These are phyloP conservation scores for Geotrichum cucujoidarum DNA, from an alignment of 1,139 yeast genomes.

Conservation along the genomic window DNA sequence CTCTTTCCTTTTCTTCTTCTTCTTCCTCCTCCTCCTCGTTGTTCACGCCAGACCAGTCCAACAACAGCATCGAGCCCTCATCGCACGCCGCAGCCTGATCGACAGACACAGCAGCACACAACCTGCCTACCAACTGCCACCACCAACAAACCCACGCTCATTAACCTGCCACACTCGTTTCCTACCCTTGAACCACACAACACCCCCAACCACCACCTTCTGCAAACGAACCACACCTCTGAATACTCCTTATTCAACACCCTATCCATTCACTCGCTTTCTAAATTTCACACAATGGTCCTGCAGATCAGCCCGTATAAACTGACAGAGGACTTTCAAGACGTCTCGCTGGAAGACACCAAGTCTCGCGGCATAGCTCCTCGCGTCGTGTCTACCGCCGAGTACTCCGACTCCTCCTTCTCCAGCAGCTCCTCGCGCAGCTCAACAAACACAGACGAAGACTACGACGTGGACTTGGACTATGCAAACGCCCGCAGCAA, in stretches of 20 bases:
- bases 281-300: no score
- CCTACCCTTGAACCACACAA: not conserved
- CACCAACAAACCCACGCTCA: not conserved
- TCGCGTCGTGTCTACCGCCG: conserved; percentile 20
- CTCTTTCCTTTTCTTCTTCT: not conserved
- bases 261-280: not conserved
- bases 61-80: no score
- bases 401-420: conserved; percentile 22
- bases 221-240: not conserved
- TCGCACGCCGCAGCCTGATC: no score
- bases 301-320: not conserved
- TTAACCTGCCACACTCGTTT: not conserved
- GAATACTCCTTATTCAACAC: not conserved
- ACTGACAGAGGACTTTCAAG: conserved; percentile 30
- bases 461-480: conserved; percentile 13
- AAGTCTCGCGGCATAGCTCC: not conserved
- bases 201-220: no score
- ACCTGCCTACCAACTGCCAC: no score
- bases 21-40: not conserved
- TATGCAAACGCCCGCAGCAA: conserved; percentile 4
- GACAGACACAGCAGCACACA: no score
- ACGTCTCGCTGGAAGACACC: conserved; percentile 24
- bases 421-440: conserved; percentile 9
- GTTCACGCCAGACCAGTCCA: no score
- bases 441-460: conserved; percentile 23